Percentiles rank a stretch among this genome's conserved stretches.
These are phyloP conservation scores for Solanum peruvianum DNA, from an alignment of 257 asterid species.

Conservation along the genomic window DNA sequence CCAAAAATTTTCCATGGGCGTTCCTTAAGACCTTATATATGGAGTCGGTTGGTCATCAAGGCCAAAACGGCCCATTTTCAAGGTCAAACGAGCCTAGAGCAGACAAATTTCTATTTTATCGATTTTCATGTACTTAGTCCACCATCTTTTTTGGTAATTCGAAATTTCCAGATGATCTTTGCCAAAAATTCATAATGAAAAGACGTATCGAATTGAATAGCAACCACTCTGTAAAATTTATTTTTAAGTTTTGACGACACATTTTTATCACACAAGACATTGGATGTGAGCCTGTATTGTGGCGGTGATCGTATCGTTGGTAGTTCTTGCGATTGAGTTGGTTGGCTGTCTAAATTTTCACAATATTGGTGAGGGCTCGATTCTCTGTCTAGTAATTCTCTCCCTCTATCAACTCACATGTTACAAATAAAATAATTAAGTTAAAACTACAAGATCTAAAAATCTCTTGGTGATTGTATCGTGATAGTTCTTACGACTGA, in stretches of 20 bases:
- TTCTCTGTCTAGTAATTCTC: not conserved
- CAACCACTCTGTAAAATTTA: not conserved
- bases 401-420: not conserved
- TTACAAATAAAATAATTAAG: not conserved
- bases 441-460: not conserved
- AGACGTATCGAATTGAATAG: not conserved
- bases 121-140: too few species aligned
- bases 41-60: too few species aligned
- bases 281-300: not conserved
- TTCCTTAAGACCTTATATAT: too few species aligned
- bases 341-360: not conserved
- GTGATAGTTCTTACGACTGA: not conserved
- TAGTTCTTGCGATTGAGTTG: not conserved
- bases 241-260: not conserved
- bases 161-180: too few species aligned
- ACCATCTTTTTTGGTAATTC: too few species aligned
- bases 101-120: rapidly evolving
- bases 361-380: not conserved
- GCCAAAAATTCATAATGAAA: not conserved
- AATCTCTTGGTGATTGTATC: not conserved
- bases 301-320: not conserved
- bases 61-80: too few species aligned
- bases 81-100: too few species aligned
- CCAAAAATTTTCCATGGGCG: too few species aligned
- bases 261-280: not conserved